Evolutionary conservation across 495 filamentous ascomycete species (phyloP), one percentile per base, ranked within the genome.

Genomic region (Darksidea phi): DNA sequence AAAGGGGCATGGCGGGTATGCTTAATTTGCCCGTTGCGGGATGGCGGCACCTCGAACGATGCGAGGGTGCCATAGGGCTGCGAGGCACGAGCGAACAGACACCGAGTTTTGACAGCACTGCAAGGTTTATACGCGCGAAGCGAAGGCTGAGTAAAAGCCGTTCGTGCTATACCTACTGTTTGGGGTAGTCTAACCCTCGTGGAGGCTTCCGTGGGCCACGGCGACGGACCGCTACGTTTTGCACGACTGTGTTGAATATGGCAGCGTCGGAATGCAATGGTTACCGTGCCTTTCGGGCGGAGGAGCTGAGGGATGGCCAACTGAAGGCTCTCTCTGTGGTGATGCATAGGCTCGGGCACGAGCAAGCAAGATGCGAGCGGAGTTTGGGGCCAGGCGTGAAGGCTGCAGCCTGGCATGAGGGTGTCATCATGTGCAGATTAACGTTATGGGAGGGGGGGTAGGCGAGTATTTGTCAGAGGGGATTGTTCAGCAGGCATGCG

Each of bases 1-100:
- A 51, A 51, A 25, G 18, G 8, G 24, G 48, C 43, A 21, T 47
- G 8, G 43, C 18, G 43, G 8, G 18, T 47, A 23, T 18, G 46
- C 46, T 64, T 56, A 56, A 56, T 43, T 63, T 54, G 32, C 60
- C 42, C 52, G 20, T 57, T 63, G 47, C 60, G 42, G 28, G 20
- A 8, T 23, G 21, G 46, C 55, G 32, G 32, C 17, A 52, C 55
- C 23, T 37, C 47, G 6, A 24, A 54, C 25, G 20, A 53, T 47
- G 49, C 23, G 57, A 66, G 37, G 63, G 63, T 53, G 56, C 56
- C 57, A 46, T 66, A 66, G 63, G 63, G 62, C 62, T 65, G 62
- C 55, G 55, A n/a, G n/a, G n/a, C n/a, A n/a, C n/a, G n/a, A n/a
- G n/a, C 34, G 55, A 43, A 36, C 18, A 1, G 36, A 1, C n/a